Conservation (phyloP, 2,329 filamentous ascomycete species). For the Epichloe hybrida region DNA sequence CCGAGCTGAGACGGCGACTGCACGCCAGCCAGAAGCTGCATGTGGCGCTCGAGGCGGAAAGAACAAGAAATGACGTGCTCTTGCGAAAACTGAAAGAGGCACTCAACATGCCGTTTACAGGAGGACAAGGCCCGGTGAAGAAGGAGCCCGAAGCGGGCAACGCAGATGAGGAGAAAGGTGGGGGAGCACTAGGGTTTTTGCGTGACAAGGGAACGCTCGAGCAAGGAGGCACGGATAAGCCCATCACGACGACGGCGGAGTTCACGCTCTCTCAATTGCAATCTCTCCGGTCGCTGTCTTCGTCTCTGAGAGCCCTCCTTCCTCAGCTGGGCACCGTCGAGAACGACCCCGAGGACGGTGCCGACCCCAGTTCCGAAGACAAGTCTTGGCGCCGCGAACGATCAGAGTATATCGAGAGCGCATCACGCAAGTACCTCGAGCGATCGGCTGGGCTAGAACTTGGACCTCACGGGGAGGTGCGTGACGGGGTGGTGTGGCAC, state of each 20-base stretch:
- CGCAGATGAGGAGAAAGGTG: not conserved
- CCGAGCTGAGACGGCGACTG: conserved; percentile 57
- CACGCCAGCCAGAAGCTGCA: conserved; percentile 70
- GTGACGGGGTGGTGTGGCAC: conserved; percentile 53
- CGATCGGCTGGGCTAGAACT: conserved; percentile 52
- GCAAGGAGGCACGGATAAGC: conserved; percentile 36
- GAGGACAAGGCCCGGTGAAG: conserved; percentile 7
- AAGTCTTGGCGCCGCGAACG: conserved; percentile 53
- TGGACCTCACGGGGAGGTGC: conserved; percentile 45
- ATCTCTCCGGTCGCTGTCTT: conserved; percentile 54
- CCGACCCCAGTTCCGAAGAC: conserved; percentile 21
- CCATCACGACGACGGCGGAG: conserved; percentile 56
- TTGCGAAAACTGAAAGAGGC: conserved; percentile 46
- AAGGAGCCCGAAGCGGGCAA: conserved; percentile 1
- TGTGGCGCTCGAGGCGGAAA: conserved; percentile 54
- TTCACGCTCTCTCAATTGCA: conserved; percentile 79
- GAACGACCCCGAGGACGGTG: not conserved
- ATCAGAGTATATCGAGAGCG: conserved; percentile 69
- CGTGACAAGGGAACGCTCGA: conserved; percentile 36
- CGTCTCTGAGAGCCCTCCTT: conserved; percentile 47
- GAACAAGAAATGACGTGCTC: conserved; percentile 56
- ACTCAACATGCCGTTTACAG: conserved; percentile 18
- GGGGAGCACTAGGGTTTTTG: conserved; percentile 40
- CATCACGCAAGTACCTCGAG: conserved; percentile 66
- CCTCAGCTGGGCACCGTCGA: conserved; percentile 37